These are phyloP conservation scores for Wakefieldia striispora DNA, from an alignment of 768 basidiomycete genomes.

Conservation along the genomic window DNA sequence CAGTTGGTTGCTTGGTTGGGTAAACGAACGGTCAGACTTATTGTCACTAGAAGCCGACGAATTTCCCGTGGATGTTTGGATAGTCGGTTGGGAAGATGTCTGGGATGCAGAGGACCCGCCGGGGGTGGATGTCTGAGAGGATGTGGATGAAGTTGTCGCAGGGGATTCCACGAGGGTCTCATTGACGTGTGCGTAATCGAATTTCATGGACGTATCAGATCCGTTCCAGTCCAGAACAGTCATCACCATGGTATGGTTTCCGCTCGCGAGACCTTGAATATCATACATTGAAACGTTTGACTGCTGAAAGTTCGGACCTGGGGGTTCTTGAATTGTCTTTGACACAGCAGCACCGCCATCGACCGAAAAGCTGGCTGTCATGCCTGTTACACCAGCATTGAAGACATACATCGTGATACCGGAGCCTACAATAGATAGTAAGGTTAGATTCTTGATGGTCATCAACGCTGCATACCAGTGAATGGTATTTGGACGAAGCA, in stretches of 20 bases:
- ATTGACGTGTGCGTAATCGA: conserved; percentile 26
- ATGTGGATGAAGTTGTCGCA: not conserved
- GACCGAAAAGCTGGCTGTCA: conserved; percentile 22
- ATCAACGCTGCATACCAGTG: conserved; percentile 6
- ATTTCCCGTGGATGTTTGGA: not conserved
- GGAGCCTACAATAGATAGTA: conserved; percentile 13
- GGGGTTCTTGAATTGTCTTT: conserved; percentile 3
- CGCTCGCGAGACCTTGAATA: conserved; percentile 14
- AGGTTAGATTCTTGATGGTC: not conserved
- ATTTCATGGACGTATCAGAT: conserved; percentile 21
- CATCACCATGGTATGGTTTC: conserved; percentile 22
- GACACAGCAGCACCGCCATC: conserved; percentile 9
- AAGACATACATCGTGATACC: conserved; percentile 29
- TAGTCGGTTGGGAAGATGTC: not conserved
- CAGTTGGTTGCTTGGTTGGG: not conserved
- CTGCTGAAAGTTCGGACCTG: conserved; percentile 15
- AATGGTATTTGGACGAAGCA: conserved; percentile 23
- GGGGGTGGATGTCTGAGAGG: not conserved
- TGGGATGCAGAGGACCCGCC: not conserved
- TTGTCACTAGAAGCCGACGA: not conserved
- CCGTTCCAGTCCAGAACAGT: conserved; percentile 20
- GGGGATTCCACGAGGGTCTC: conserved; percentile 17
- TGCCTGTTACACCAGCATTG: conserved; percentile 18
- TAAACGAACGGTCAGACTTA: conserved; percentile 5
- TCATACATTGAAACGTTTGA: conserved; percentile 20